phyloP scores from a whole-genome alignment of 202 grass and related monocot species.

The Bolboschoenoplectus hybrid region DNA sequence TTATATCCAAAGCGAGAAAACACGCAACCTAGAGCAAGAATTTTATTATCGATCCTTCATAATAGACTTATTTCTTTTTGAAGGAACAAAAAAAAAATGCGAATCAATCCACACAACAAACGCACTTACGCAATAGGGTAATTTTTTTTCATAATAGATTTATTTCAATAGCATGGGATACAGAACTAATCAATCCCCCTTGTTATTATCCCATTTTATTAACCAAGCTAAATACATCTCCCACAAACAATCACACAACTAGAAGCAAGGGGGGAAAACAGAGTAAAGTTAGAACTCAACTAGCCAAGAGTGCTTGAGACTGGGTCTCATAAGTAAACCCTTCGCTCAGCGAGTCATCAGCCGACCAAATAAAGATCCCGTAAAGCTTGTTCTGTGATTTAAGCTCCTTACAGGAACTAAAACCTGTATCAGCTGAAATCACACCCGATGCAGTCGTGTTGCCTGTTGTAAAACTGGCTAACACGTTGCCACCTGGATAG shows the following conservation, averaged over 20 bases:
- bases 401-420: constrained; percentile 57
- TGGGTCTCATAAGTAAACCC: constrained; percentile 64
- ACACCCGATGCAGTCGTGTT: constrained; percentile 13
- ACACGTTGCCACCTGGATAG: constrained; percentile 58
- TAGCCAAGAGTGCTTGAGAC: constrained; percentile 53
- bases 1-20: neutral
- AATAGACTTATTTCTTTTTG: neutral
- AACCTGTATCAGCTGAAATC: constrained; percentile 44
- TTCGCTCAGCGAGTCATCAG: constrained; percentile 54
- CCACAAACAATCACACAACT: neutral
- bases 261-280: neutral
- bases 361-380: constrained; percentile 78
- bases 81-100: neutral
- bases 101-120: neutral
- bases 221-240: neutral
- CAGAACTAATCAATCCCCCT: neutral
- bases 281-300: neutral
- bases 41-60: neutral
- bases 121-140: neutral
- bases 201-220: neutral
- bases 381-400: constrained; percentile 60
- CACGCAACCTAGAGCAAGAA: neutral
- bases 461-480: constrained; percentile 70
- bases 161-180: constrained; percentile 1
- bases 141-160: neutral